Conservation (phyloP, 116 monocot genomes). For the Dioscorea cayenensis region DNA sequence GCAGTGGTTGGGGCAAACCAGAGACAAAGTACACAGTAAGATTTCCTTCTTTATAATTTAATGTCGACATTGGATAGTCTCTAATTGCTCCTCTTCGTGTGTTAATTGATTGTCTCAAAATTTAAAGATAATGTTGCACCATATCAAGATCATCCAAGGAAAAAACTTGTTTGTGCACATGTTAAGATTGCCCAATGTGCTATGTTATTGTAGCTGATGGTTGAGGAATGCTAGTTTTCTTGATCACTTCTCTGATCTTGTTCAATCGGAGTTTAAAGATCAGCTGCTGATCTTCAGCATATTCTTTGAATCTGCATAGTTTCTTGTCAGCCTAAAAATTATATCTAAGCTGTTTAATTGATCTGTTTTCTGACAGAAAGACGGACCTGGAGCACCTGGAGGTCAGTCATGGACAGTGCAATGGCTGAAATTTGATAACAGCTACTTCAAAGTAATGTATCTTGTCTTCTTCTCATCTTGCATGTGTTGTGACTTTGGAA, state of each 20-base stretch:
- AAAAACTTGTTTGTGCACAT: too few species aligned
- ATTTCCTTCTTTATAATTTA: background rate
- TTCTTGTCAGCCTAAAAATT: background rate
- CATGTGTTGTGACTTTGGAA: background rate
- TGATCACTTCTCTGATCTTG: too few species aligned
- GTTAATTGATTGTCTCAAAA: too few species aligned
- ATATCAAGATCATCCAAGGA: too few species aligned
- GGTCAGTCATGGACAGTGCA: constrained; percentile 97
- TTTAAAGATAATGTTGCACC: too few species aligned
- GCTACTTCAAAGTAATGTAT: constrained; percentile 79
- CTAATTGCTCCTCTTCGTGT: background rate
- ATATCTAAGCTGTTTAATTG: background rate
- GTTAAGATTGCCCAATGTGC: too few species aligned
- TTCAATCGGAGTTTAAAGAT: too few species aligned
- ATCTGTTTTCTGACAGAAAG: constrained; percentile 47
- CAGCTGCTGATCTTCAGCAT: too few species aligned
- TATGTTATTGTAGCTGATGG: too few species aligned
- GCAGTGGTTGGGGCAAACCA: constrained; percentile 99
- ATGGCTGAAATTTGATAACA: constrained; percentile 97
- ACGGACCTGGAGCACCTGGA: constrained; percentile 94
- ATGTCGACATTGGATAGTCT: background rate
- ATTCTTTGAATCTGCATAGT: background rate
- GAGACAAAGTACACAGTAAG: constrained; percentile 96
- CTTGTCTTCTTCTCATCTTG: background rate
- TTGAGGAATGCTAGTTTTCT: too few species aligned